Conservation (phyloP, 2,329 filamentous ascomycete genomes). For the Apiospora sp. region DNA sequence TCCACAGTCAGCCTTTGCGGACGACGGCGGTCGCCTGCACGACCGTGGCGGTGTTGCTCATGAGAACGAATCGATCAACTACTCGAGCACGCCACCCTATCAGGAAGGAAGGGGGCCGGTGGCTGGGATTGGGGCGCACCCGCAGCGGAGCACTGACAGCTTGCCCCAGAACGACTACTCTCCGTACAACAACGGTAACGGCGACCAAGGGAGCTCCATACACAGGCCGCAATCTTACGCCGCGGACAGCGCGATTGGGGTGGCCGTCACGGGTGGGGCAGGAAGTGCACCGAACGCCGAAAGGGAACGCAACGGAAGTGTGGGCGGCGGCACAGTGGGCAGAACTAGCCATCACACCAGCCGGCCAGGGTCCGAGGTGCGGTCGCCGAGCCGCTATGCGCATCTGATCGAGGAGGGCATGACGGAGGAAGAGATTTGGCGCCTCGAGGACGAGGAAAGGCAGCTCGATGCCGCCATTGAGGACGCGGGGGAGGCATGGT, state of each 20-base stretch:
- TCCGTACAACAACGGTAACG: background rate
- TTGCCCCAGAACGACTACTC: background rate
- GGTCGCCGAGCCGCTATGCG: slow-evolving; percentile 48
- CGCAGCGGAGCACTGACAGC: slow-evolving; percentile 7
- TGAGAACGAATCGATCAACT: slow-evolving; percentile 49
- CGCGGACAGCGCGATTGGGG: slow-evolving; percentile 30
- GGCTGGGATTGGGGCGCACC: slow-evolving; percentile 40
- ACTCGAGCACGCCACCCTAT: slow-evolving; percentile 54
- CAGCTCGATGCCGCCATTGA: slow-evolving; percentile 65
- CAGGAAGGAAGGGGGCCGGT: slow-evolving; percentile 55
- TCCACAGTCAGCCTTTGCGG: slow-evolving; percentile 53
- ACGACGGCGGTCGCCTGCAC: slow-evolving; percentile 44
- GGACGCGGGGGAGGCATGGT: slow-evolving; percentile 45
- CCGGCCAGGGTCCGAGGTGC: slow-evolving; percentile 24
- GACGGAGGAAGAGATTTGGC: slow-evolving; percentile 63
- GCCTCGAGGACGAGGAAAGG: slow-evolving; percentile 65
- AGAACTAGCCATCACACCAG: slow-evolving; percentile 37
- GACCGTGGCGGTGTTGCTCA: slow-evolving; percentile 30
- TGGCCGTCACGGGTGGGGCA: background rate
- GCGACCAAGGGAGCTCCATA: background rate
- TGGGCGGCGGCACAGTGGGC: slow-evolving; percentile 35
- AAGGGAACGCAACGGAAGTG: slow-evolving; percentile 25
- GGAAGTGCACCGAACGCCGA: slow-evolving; percentile 20
- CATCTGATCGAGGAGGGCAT: slow-evolving; percentile 68
- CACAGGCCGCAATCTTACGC: slow-evolving; percentile 32